Percentiles rank a stretch among this genome's conserved stretches.
Evolutionary conservation across 1,284 basidiomycete species (phyloP).

Genomic region (Tylopilus microsporus): DNA sequence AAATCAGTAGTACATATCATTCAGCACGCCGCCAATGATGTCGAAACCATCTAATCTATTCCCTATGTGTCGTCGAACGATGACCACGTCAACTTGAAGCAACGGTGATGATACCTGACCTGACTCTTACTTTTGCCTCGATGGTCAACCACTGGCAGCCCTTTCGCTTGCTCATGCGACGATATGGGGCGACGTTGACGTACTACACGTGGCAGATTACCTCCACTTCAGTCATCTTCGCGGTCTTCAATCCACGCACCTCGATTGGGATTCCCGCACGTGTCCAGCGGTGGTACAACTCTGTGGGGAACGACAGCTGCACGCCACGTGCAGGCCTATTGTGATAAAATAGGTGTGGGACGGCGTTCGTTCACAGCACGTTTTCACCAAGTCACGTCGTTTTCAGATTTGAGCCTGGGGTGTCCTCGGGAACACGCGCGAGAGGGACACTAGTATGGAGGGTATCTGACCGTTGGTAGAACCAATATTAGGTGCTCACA

Average conservation of each 20-base stretch:
- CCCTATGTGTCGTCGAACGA: background rate
- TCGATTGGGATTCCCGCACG: constrained; percentile 24
- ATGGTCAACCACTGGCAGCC: constrained; percentile 76
- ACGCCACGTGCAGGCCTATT: constrained; percentile 49
- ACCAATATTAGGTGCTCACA: constrained; percentile 45
- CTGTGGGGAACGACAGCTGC: constrained; percentile 66
- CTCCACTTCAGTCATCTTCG: constrained; percentile 50
- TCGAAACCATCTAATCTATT: too few species aligned
- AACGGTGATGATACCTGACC: constrained; percentile 24
- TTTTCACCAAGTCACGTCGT: too few species aligned
- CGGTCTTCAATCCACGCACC: constrained; percentile 40
- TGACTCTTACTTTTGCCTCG: constrained; percentile 52
- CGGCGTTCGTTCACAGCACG: constrained; percentile 1
- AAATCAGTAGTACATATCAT: too few species aligned
- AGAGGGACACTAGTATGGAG: constrained; percentile 60
- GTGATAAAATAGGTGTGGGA: constrained; percentile 59
- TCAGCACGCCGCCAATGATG: too few species aligned
- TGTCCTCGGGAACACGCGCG: constrained; percentile 70
- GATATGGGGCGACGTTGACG: constrained; percentile 56
- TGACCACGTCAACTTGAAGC: background rate
- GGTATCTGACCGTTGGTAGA: constrained; percentile 65
- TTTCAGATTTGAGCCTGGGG: constrained; percentile 51
- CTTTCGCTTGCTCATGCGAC: constrained; percentile 55
- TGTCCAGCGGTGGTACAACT: constrained; percentile 65
- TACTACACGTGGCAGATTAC: constrained; percentile 59